Conservation (phyloP, 176 grass and related monocot species). For the Triticum dicoccoides region DNA sequence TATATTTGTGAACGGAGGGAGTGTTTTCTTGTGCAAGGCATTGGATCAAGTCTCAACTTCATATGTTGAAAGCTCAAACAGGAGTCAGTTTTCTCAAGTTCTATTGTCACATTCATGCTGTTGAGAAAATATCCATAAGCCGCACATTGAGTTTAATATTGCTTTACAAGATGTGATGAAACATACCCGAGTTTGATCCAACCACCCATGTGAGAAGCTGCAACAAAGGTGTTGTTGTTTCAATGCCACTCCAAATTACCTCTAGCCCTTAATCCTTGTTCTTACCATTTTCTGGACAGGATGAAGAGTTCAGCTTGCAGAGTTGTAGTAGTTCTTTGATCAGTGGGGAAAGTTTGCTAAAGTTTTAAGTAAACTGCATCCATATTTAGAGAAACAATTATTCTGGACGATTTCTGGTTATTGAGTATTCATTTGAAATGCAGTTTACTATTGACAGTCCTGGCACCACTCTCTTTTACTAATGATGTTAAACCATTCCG, state of each 20-base stretch:
- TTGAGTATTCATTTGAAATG: background rate
- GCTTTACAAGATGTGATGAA: background rate
- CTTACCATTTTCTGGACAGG: background rate
- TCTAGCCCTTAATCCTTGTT: background rate
- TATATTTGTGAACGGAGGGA: too few relatives aligned
- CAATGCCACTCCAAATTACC: background rate
- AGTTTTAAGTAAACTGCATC: background rate
- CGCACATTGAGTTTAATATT: background rate
- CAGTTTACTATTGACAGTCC: background rate
- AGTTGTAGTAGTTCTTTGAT: background rate
- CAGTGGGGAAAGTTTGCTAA: background rate
- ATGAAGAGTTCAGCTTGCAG: background rate
- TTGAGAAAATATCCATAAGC: background rate
- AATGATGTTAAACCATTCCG: background rate
- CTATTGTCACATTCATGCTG: background rate
- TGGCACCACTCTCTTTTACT: background rate
- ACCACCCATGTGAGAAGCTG: background rate
- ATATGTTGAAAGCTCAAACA: background rate
- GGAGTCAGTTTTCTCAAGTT: background rate
- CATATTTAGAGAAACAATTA: background rate
- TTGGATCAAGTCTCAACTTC: background rate
- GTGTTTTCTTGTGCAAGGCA: background rate
- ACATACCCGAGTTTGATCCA: background rate
- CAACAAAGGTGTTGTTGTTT: background rate
- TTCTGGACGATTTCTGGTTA: background rate